Base-by-base conservation (phyloP, 2,329 filamentous ascomycete species). In the Microdochium bolleyi region DNA sequence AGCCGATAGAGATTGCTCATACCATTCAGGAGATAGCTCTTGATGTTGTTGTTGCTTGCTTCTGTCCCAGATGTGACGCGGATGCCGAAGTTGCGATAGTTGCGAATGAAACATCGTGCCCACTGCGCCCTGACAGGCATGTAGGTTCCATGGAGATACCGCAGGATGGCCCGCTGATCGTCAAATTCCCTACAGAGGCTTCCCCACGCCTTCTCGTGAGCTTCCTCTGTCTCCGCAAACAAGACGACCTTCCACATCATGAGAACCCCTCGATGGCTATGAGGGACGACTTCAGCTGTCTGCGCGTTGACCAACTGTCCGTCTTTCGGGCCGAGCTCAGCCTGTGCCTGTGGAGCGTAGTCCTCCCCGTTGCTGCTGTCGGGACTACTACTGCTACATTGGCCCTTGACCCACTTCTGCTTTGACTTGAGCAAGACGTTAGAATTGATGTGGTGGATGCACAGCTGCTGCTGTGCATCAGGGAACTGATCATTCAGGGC, bases 391-490 rank as follows among this genome's bases (percentile, higher is more conserved):
- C n/a, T n/a, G n/a, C n/a, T n/a, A n/a, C n/a, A n/a, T n/a, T n/a
- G n/a, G n/a, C n/a, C n/a, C n/a, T n/a, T n/a, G n/a, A 48, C 41
- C 41, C 41, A 48, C 41, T 48, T 48, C 41, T n/a, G 41, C 22
- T 48, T 48, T 8, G 41, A 48, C 41, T 48, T 8, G n/a, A 48
- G 30, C 30, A 34, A 8, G 8, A 34, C 30, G 14, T 34, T 34
- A n/a, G n/a, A n/a, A n/a, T n/a, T n/a, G n/a, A n/a, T n/a, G n/a
- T n/a, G n/a, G n/a, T n/a, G n/a, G n/a, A 52, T 52, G n/a, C 44
- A 52, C 2, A 52, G 51, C 38, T 51, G 24, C 50, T 52, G 24
- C 51, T 52, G 27, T 30, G n/a, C 41, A n/a, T 52, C 49, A 21
- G 21, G 32, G n/a, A 53, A 53, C 37, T 53, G 21, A 2, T 50